Evolutionary conservation across 2,329 filamentous ascomycete species (phyloP).

Genomic region (Paraconiothyrium brasiliense): DNA sequence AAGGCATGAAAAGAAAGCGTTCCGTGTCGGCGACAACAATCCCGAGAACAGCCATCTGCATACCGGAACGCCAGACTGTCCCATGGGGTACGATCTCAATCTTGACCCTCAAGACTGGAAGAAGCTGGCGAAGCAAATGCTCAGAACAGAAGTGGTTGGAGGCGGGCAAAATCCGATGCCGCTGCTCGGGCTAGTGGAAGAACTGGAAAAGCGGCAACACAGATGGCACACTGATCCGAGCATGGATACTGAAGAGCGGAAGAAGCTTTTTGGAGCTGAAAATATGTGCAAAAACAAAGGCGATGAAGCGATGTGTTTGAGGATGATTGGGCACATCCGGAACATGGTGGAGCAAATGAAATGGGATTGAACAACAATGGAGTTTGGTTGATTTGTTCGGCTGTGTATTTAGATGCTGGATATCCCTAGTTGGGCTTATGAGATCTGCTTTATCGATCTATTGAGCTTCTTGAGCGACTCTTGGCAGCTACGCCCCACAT

Average conservation of each 20-base stretch:
- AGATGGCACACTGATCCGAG: constrained; percentile 49
- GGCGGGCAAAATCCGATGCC: constrained; percentile 39
- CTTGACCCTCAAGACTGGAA: constrained; percentile 56
- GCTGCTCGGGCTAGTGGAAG: constrained; percentile 48
- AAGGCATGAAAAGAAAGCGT: constrained; percentile 50
- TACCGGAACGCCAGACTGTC: constrained; percentile 54
- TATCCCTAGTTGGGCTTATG: constrained; percentile 7
- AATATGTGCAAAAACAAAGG: constrained; percentile 17
- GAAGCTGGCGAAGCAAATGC: constrained; percentile 54
- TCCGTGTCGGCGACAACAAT: constrained; percentile 55
- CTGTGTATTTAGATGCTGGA: constrained; percentile 5
- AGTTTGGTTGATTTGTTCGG: neutral
- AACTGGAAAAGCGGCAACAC: constrained; percentile 54
- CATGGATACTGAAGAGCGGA: constrained; percentile 29
- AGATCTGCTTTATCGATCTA: neutral
- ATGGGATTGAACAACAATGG: constrained; percentile 25
- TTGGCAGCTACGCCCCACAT: neutral
- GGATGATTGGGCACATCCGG: constrained; percentile 22
- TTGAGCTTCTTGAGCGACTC: neutral
- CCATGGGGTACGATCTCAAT: constrained; percentile 56
- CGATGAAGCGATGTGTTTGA: constrained; percentile 26
- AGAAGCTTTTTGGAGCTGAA: constrained; percentile 28
- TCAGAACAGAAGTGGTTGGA: constrained; percentile 56
- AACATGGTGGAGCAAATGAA: constrained; percentile 26
- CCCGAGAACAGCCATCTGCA: constrained; percentile 53